Evolutionary conservation across 2,329 filamentous ascomycete genomes (phyloP).

Genomic region (Xylaria sp.): DNA sequence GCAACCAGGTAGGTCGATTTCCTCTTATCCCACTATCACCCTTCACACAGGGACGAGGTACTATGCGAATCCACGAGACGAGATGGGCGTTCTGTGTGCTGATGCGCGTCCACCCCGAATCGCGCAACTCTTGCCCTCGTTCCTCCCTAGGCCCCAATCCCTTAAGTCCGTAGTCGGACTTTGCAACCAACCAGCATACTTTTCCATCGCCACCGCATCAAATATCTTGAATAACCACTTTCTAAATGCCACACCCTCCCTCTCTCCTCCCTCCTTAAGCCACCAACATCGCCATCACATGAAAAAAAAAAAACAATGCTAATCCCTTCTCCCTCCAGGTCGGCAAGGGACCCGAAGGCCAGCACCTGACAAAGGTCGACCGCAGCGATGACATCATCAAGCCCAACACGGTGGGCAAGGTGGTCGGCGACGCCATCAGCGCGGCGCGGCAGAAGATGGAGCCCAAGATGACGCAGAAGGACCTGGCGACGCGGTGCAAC

Average conservation of each 20-base stretch:
- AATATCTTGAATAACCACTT: not conserved
- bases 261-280: not conserved
- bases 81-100: not conserved
- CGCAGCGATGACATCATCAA: constrained; percentile 97
- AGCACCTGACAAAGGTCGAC: constrained; percentile 97
- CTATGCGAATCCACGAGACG: not conserved
- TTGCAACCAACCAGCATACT: not conserved
- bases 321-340: constrained; percentile 49
- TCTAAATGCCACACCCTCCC: not conserved
- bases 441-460: constrained; percentile 81
- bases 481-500: constrained; percentile 87
- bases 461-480: constrained; percentile 97
- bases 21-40: not conserved
- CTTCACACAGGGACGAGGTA: not conserved
- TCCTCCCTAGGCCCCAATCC: not conserved
- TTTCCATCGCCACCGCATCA: not conserved
- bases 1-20: constrained; percentile 76
- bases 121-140: not conserved
- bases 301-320: constrained; percentile 18
- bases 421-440: constrained; percentile 84
- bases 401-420: constrained; percentile 86
- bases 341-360: constrained; percentile 77
- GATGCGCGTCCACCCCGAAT: not conserved
- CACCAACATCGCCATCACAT: not conserved
- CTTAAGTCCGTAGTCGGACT: constrained; percentile 14